Evolutionary conservation across 345 rosid species (phyloP).

Genomic region (Durio zibethinus): DNA sequence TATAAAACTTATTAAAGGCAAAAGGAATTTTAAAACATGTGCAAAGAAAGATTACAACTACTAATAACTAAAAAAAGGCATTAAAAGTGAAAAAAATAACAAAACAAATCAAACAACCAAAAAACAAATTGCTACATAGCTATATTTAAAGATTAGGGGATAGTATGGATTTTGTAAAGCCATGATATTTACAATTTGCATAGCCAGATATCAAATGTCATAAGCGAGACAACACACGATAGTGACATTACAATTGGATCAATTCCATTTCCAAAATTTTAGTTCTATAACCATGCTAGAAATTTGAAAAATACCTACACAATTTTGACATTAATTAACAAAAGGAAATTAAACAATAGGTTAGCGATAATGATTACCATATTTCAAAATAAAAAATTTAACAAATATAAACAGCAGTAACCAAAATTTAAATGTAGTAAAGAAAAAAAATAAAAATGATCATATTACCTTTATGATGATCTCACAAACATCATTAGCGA

Average conservation of each 20-base stretch:
- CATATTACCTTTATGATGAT: constrained; percentile 71
- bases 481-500: constrained; percentile 89
- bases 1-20: neutral
- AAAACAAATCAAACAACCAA: neutral
- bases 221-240: neutral
- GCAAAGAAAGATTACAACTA: neutral
- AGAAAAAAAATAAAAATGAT: neutral
- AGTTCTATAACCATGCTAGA: neutral
- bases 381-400: neutral
- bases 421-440: neutral
- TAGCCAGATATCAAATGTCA: neutral
- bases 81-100: neutral
- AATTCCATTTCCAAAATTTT: neutral
- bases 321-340: neutral
- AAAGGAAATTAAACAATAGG: neutral
- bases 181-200: neutral
- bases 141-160: neutral
- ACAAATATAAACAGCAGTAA: neutral
- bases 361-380: neutral
- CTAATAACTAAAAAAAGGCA: neutral
- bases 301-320: neutral
- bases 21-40: neutral
- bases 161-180: neutral
- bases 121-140: neutral
- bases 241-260: neutral